Base-by-base conservation (phyloP, 2,329 filamentous ascomycete genomes). In the Cercospora zeae-maydis region DNA sequence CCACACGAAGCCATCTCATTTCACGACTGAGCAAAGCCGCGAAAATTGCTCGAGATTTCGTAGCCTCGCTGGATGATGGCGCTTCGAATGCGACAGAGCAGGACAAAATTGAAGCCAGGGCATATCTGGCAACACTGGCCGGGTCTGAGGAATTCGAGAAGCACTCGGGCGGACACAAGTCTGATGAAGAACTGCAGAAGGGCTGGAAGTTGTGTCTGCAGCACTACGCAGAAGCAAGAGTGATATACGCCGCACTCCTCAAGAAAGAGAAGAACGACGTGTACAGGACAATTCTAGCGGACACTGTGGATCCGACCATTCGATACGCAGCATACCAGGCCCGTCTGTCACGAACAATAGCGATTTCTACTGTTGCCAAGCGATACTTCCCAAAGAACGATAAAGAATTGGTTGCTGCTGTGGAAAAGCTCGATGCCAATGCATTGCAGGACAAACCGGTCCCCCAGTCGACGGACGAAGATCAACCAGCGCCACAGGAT, bases 271-370 rank as follows among this genome's bases (percentile, higher is more conserved):
- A 87, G 74, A 88, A 86, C 65, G 93, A 96, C 63, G 81, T 90
- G 36, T 95, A 91, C 81, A 92, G 90, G 74, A 93, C 98, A 65
- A 83, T 97, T 24, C 80, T 99, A 62, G 86, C 89, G 53, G 88
- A 90, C 71, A 96, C 90, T 4, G 88, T 96, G 65, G 95, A 99
- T 74, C 93, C 93, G 1, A 96, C 92, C 66, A 91, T 99, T 71
- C 88, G 93, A 66, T 98, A 96, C 76, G 93, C 93, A 36, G 92
- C 95, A 16, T 98, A 98, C 75, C 92, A 96, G 76, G 84, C 92
- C 74, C 90, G 93, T 75, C 85, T 96, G 33, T 90, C 93, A 0
- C 87, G 95, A 47, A 96, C 92, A 1, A 85, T 92, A 59, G 88
- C 93, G 2, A 88, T 96, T 54, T 84, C 89, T 0, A 85, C 87